Evolutionary conservation across 805 yeast species (phyloP).

Genomic region (Torulaspora gathmanii): DNA sequence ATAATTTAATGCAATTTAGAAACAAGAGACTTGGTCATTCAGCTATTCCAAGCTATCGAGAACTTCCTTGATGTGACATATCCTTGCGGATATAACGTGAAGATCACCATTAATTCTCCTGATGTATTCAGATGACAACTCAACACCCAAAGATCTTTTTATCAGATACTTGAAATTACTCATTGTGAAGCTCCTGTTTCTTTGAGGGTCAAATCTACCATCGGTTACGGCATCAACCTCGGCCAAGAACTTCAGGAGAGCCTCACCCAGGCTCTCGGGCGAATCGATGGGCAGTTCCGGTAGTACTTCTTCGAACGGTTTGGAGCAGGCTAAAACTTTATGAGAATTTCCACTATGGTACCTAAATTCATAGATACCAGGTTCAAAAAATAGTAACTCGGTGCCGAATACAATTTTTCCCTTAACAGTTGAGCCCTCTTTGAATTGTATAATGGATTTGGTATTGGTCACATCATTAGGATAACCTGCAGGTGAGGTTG

Average conservation of each 20-base stretch:
- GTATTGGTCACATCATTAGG: conserved; percentile 20
- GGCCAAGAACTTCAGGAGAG: conserved; percentile 20
- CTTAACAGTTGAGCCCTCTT: conserved; percentile 21
- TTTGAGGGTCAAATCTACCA: conserved; percentile 21
- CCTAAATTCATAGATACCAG: conserved; percentile 69
- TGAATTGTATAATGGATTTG: conserved; percentile 10
- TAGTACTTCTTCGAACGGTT: conserved; percentile 57
- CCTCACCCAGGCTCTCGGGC: conserved; percentile 20
- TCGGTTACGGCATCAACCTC: conserved; percentile 24
- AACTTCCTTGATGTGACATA: conserved; percentile 29
- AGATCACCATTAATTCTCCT: conserved; percentile 31
- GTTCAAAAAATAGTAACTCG: conserved; percentile 53
- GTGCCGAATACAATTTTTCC: conserved; percentile 51
- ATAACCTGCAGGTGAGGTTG: conserved; percentile 38
- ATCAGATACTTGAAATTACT: conserved; percentile 31
- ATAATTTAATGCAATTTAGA: conserved; percentile 1
- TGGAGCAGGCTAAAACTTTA: conserved; percentile 60
- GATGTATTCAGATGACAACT: conserved; percentile 35
- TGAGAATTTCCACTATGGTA: conserved; percentile 65
- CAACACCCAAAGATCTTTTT: conserved; percentile 35
- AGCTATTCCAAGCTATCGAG: conserved; percentile 24
- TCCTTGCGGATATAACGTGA: conserved; percentile 25
- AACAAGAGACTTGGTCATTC: neutral
- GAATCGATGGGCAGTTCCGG: conserved; percentile 35
- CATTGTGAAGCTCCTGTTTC: conserved; percentile 25